Conservation (phyloP, 2,329 filamentous ascomycete species). For the Penicillium sp. region DNA sequence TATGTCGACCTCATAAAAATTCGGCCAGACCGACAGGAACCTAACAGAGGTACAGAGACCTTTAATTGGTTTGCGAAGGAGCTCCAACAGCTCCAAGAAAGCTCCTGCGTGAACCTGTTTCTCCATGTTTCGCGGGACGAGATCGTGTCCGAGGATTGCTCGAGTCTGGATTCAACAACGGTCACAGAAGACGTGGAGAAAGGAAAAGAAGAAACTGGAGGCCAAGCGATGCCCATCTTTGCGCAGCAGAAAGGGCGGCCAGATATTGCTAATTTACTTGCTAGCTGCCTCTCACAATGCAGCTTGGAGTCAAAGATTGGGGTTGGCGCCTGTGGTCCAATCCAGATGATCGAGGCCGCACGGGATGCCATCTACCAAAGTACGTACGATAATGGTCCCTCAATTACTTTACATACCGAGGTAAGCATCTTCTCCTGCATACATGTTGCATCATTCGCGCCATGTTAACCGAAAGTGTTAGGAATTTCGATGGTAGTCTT, state of each 20-base stretch:
- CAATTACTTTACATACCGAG: slow-evolving; percentile 15
- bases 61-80: slow-evolving; percentile 17
- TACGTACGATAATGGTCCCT: slow-evolving; percentile 11
- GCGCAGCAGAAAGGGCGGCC: slow-evolving; percentile 5
- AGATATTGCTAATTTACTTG: slow-evolving; percentile 8
- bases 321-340: slow-evolving; percentile 13
- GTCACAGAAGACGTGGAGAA: slow-evolving; percentile 10
- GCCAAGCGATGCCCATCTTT: not conserved
- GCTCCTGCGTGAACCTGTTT: slow-evolving; percentile 6
- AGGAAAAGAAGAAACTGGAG: not conserved
- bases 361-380: slow-evolving; percentile 2
- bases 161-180: not conserved
- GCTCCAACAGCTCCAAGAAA: slow-evolving; percentile 10
- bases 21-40: not conserved
- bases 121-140: slow-evolving; percentile 9
- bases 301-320: slow-evolving; percentile 2
- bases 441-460: not conserved
- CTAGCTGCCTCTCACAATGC: slow-evolving; percentile 7
- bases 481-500: not conserved
- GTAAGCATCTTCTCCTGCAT: not conserved
- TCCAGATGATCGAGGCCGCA: slow-evolving; percentile 5
- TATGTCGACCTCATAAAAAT: not conserved
- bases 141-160: not conserved
- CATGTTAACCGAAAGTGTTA: not conserved
- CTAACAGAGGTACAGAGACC: slow-evolving; percentile 4